Conservation (phyloP, 768 basidiomycete species). For the Termitomyces sp. region DNA sequence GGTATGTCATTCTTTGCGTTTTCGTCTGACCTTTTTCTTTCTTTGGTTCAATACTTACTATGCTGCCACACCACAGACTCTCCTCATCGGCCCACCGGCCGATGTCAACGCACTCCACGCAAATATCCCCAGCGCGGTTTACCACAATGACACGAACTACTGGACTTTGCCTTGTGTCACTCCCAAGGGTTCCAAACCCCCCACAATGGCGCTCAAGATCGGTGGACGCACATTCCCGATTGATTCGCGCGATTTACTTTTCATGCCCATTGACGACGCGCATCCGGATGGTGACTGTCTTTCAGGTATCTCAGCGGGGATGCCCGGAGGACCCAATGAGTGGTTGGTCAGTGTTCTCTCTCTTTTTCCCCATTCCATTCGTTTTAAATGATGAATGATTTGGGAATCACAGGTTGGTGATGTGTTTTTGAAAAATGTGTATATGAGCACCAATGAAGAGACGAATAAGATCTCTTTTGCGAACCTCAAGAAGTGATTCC, state of each 20-base stretch:
- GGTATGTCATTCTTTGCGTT: constrained; percentile 13
- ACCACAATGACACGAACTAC: constrained; percentile 35
- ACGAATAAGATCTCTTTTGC: constrained; percentile 33
- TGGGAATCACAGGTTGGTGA: constrained; percentile 29
- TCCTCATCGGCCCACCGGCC: constrained; percentile 16
- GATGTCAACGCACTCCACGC: constrained; percentile 58
- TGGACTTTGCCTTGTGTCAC: constrained; percentile 61
- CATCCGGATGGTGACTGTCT: constrained; percentile 52
- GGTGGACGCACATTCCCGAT: constrained; percentile 59
- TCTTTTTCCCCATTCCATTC: neutral
- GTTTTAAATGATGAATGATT: neutral
- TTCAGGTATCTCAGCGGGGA: constrained; percentile 57
- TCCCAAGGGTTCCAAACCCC: constrained; percentile 40
- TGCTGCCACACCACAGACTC: constrained; percentile 13
- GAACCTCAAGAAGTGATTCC: constrained; percentile 14
- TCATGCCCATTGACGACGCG: constrained; percentile 45
- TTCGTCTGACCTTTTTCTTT: neutral
- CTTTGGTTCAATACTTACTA: neutral
- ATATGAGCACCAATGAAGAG: constrained; percentile 35
- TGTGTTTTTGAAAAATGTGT: constrained; percentile 41
- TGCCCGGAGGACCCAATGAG: constrained; percentile 43
- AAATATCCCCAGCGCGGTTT: constrained; percentile 52
- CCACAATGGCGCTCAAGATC: constrained; percentile 50
- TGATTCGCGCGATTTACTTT: constrained; percentile 53
- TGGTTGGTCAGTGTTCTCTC: constrained; percentile 34